These are phyloP conservation scores for Verticillium isaacii DNA, from an alignment of 2,329 filamentous ascomycete species.

Conservation along the genomic window DNA sequence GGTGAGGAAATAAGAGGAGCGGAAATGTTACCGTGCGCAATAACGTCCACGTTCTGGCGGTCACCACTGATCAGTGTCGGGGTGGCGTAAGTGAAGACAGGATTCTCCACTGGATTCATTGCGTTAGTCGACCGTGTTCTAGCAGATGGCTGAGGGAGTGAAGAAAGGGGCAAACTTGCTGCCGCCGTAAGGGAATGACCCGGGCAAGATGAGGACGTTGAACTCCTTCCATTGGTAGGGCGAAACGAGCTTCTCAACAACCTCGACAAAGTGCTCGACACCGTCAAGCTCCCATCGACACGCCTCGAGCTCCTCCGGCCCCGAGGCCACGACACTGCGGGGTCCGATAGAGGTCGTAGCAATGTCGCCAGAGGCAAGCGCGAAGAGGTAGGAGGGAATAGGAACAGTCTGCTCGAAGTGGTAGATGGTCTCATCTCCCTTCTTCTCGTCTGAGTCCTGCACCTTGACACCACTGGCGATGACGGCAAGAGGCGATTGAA, in stretches of 20 bases:
- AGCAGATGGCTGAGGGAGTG: background rate
- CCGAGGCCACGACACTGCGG: conserved; percentile 77
- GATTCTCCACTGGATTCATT: conserved; percentile 69
- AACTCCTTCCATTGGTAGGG: conserved; percentile 94
- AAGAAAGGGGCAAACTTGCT: background rate
- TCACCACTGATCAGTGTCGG: conserved; percentile 91
- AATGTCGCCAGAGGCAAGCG: conserved; percentile 83
- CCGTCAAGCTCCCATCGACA: conserved; percentile 89
- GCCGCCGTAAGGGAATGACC: conserved; percentile 84
- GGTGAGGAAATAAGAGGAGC: background rate
- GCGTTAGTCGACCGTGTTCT: background rate
- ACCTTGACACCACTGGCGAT: conserved; percentile 77
- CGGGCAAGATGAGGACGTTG: conserved; percentile 86
- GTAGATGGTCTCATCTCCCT: conserved; percentile 63
- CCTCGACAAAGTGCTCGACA: conserved; percentile 86
- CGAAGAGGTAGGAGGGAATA: conserved; percentile 92
- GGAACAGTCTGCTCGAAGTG: conserved; percentile 86
- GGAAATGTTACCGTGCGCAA: conserved; percentile 64
- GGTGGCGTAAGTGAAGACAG: conserved; percentile 91
- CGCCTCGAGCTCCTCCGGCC: conserved; percentile 77
- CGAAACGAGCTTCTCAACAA: conserved; percentile 76
- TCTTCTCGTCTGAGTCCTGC: conserved; percentile 42
- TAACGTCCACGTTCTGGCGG: conserved; percentile 89
- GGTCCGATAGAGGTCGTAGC: conserved; percentile 81
- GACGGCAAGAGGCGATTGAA: conserved; percentile 83